Evolutionary conservation across 78 protist genomes (phyloP).

Genomic region (Dictyostelium citrinum): DNA sequence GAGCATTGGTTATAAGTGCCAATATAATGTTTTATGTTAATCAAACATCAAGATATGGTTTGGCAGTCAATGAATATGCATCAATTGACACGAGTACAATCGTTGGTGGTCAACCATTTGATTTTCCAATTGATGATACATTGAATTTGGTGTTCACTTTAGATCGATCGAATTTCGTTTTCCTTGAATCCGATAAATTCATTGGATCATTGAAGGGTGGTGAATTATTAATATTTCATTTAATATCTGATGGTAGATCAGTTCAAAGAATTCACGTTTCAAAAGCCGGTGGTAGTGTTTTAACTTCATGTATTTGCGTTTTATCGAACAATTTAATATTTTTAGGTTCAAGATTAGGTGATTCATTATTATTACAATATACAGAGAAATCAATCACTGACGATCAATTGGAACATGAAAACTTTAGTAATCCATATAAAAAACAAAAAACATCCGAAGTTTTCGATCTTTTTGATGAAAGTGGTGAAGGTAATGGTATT

Average conservation of each 20-base stretch:
- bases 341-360: slow-evolving; percentile 78
- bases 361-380: slow-evolving; percentile 63
- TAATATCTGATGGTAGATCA: slow-evolving; percentile 67
- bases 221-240: slow-evolving; percentile 59
- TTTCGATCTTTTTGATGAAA: slow-evolving; percentile 53
- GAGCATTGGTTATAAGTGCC: slow-evolving; percentile 68
- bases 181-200: slow-evolving; percentile 32
- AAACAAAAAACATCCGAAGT: slow-evolving; percentile 66
- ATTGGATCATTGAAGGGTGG: slow-evolving; percentile 67
- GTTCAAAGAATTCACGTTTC: slow-evolving; percentile 46
- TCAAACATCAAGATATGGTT: slow-evolving; percentile 67
- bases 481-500: neutral
- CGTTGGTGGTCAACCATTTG: neutral
- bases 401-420: slow-evolving; percentile 4
- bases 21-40: slow-evolving; percentile 63
- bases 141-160: slow-evolving; percentile 62
- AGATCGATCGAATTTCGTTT: slow-evolving; percentile 37
- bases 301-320: slow-evolving; percentile 59
- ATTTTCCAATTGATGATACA: slow-evolving; percentile 39
- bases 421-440: slow-evolving; percentile 63
- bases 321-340: slow-evolving; percentile 56
- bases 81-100: neutral
- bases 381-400: slow-evolving; percentile 26
- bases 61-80: slow-evolving; percentile 57
- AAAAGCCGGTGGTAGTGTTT: slow-evolving; percentile 73